Evolutionary conservation across 139 green algal genomes (phyloP), one percentile per base, ranked within the genome.

Genomic region (Chlamydomonas sp.): DNA sequence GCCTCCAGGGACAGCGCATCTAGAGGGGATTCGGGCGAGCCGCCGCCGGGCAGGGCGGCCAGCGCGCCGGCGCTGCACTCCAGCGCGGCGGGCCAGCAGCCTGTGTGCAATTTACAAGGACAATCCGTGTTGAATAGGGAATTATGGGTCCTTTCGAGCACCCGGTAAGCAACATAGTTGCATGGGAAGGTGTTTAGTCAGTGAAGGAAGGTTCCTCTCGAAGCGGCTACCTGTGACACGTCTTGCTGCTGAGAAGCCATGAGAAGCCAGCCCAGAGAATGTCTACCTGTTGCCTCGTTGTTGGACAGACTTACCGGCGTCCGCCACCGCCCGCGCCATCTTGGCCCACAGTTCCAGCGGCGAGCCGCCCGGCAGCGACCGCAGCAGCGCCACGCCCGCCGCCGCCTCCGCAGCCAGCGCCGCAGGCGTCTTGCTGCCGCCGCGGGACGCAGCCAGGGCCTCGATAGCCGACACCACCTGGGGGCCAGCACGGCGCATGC

Each of bases 271-370:
- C 31, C 31, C 31, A 49, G 31, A 49, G 31, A 49, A 49, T 49
- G 31, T 49, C 31, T 49, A 49, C 31, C 31, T 49, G 31, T 49
- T 14, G 71, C 15, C 15, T 14, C 5, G 71, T 18, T 62, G 63
- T 17, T 14, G 78, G 78, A 20, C 6, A 3, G 20, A 2, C 69
- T 9, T 12, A 77, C 80, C 68, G 12, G 77, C 85, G 20, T 82
- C 79, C 49, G 82, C 89, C 18, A 90, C 91, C 31, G 93, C 93
- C 8, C 86, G 74, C 4, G 91, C 86, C 2, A 94, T 90, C 89
- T 93, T 94, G 5, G 88, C 78, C 89, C 91, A 93, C 67, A 95
- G 86, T 89, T 95, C 91, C 57, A 94, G 63, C 31, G 91, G 94
- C 17, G 91, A 72, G 12, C 85, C 72, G 7, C 83, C 83, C 2